Evolutionary conservation across 306 rosid genomes (phyloP), one percentile per base, ranked within the genome.

Genomic region (Styphnolobium japonicum): DNA sequence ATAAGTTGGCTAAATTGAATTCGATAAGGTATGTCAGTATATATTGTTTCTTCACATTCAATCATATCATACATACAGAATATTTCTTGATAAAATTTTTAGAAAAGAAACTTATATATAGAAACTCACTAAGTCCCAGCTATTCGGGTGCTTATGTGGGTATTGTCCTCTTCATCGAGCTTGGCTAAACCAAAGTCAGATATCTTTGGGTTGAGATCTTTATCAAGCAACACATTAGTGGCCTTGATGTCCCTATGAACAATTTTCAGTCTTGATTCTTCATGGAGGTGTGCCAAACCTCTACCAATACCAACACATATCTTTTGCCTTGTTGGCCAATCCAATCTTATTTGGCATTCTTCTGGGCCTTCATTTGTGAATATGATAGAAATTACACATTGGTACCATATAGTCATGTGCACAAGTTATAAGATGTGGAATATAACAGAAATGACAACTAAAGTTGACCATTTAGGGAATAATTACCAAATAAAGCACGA

Each of bases 231-330:
- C n/a, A n/a, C n/a, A n/a, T n/a, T n/a, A n/a, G n/a, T n/a, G n/a
- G n/a, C n/a, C n/a, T n/a, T n/a, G n/a, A n/a, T n/a, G n/a, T n/a
- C n/a, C n/a, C n/a, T n/a, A n/a, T n/a, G n/a, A n/a, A n/a, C n/a
- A n/a, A n/a, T n/a, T n/a, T n/a, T n/a, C n/a, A n/a, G n/a, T n/a
- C n/a, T n/a, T n/a, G n/a, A n/a, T n/a, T 88, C 92, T 39, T 88
- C 92, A 73, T 88, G 92, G 11, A 88, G 89, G 79, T 42, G 84
- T 16, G 88, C 86, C 56, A 88, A 75, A 10, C 90, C 90, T 57
- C 51, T 89, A 0, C 82, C 89, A 53, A 87, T 78, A 51, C 90
- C 85, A 46, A 87, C 6, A 39, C 89, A 89, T 0, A 89, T 89
- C 36, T 48, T 87, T 8, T 78, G 80, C 67, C 90, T 87, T 29